A percentile compares a stretch with the other conserved stretches of the same genome.
Conservation (phyloP, 768 basidiomycete species). For the Auricularia sp. region DNA sequence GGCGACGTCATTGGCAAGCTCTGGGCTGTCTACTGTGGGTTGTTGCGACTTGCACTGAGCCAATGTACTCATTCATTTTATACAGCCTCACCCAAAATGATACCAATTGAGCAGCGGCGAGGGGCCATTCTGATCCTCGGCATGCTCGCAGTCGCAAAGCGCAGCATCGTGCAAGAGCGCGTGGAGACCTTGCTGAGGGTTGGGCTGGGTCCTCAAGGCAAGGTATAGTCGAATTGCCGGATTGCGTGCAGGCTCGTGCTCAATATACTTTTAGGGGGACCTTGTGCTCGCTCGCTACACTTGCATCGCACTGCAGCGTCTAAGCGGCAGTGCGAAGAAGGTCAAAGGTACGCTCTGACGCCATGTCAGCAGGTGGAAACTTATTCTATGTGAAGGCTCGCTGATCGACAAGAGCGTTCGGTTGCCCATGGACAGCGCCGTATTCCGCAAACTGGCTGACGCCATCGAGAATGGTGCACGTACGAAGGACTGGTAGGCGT, state of each 20-base stretch:
- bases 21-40: slow-evolving; percentile 92
- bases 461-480: slow-evolving; percentile 71
- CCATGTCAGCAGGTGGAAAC: slow-evolving; percentile 3
- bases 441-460: slow-evolving; percentile 76
- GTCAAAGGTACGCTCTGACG: slow-evolving; percentile 60
- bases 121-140: slow-evolving; percentile 95
- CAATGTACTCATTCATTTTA: not conserved
- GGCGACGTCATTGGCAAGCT: slow-evolving; percentile 79
- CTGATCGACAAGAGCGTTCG: slow-evolving; percentile 78
- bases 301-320: slow-evolving; percentile 81
- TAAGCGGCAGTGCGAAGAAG: slow-evolving; percentile 94
- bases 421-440: slow-evolving; percentile 73
- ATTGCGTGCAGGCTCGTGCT: not conserved
- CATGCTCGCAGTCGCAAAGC: slow-evolving; percentile 84
- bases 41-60: not conserved
- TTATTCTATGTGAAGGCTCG: slow-evolving; percentile 44
- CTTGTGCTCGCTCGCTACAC: slow-evolving; percentile 87
- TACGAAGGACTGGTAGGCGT: slow-evolving; percentile 68
- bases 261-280: slow-evolving; percentile 46
- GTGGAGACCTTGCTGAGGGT: slow-evolving; percentile 79
- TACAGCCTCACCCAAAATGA: slow-evolving; percentile 58
- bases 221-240: slow-evolving; percentile 35
- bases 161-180: slow-evolving; percentile 66
- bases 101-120: slow-evolving; percentile 79
- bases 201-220: slow-evolving; percentile 75